Percentiles rank a stretch among this genome's conserved stretches.
phyloP scores from a whole-genome alignment of 1,139 yeast species.

The Yamadazyma pseudoaaseri region DNA sequence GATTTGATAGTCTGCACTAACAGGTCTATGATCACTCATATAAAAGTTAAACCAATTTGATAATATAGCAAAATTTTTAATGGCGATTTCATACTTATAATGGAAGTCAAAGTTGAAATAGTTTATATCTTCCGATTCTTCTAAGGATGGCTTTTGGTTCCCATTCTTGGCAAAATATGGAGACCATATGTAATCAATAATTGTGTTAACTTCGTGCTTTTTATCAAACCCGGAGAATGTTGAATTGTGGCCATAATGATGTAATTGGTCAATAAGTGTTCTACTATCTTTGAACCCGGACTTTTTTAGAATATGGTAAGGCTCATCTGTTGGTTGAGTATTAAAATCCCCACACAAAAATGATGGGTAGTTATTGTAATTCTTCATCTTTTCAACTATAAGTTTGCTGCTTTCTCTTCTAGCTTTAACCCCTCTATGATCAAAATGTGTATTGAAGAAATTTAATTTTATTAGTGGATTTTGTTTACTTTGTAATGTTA shows the following conservation, averaged over 20 bases:
- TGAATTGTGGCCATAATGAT: conserved; percentile 41
- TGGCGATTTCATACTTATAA: conserved; percentile 18
- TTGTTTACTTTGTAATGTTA: conserved; percentile 31
- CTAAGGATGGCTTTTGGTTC: conserved; percentile 13
- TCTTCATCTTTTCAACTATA: conserved; percentile 40
- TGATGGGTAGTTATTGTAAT: conserved; percentile 40
- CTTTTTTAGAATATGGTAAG: conserved; percentile 39
- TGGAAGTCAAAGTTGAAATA: conserved; percentile 13
- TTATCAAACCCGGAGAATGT: conserved; percentile 53
- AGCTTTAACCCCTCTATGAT: conserved; percentile 51
- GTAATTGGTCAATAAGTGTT: conserved; percentile 21
- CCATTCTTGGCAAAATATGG: conserved; percentile 30
- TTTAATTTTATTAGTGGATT: conserved; percentile 30
- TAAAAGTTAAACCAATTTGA: conserved; percentile 42
- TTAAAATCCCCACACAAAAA: conserved; percentile 54
- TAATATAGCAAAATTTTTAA: conserved; percentile 41
- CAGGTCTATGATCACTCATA: conserved; percentile 57
- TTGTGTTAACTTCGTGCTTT: conserved; percentile 21
- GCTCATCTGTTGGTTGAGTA: conserved; percentile 51
- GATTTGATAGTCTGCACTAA: conserved; percentile 31
- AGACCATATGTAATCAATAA: conserved; percentile 53
- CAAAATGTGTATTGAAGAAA: conserved; percentile 59
- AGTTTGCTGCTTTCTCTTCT: conserved; percentile 47
- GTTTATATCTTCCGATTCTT: conserved; percentile 8
- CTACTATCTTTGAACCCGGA: conserved; percentile 36